Base-by-base conservation (phyloP, 1,139 yeast species). In the Candida buenavistaensis region DNA sequence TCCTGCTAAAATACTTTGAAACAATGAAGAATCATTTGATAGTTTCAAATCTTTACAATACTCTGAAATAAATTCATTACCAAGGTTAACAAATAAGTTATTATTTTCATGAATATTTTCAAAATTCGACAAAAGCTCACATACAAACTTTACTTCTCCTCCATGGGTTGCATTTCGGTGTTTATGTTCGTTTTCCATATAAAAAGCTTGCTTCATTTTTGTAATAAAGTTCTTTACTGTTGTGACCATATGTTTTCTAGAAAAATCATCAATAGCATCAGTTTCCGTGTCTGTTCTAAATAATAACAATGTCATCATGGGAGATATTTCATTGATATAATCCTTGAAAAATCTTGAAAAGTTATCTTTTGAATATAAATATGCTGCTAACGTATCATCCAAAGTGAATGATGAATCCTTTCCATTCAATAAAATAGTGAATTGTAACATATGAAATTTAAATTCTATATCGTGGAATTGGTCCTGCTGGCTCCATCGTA, bases 11-110 rank as follows among this genome's bases (percentile, higher is more conserved):
- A 82, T 62, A 9, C 85, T 72, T 45, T 82, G 72, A 54, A 78
- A 81, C 22, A 87, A 55, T 0, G 94, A 85, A 0, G 94, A 82
- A 41, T 82, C 86, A 15, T 81, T 78, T 1, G 87, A 75, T 23
- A 85, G 64, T 4, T 80, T 79, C 48, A 82, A 60, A 33, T 75
- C 64, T 9, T 78, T 67, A 51, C 95, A 85, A 48, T 73, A 87
- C 44, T 81, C 87, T 6, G 80, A 72, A 4, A 82, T 73, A 48
- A 87, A 79, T 45, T 79, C 72, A 32, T 69, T 61, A 5, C 80
- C 64, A 13, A 70, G 47, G 32, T 57, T 58, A 13, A 54, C 56
- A 43, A 68, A 70, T 11, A 69, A 42, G 3, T 54, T 46, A 25
- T 60, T 62, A 34, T 52, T 50, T 5, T 38, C 44, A 34, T 64